Evolutionary conservation across 129 eudicot species (phyloP), one percentile per base, ranked within the genome.

Genomic region (Dittrichia graveolens): DNA sequence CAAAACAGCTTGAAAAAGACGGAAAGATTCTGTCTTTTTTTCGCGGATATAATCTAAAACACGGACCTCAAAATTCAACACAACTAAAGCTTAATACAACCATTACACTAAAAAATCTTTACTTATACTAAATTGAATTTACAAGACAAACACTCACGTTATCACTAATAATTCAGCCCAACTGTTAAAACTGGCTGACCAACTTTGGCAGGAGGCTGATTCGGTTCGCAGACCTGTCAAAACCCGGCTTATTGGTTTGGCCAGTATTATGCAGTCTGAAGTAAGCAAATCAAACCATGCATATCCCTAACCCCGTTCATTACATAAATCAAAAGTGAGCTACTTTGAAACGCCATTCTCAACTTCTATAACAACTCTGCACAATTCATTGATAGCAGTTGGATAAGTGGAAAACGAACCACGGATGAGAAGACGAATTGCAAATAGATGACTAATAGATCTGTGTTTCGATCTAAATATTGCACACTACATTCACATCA

Each of bases 401-500:
- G 6, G 65, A 41, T 40, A 69, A 38, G 3, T 11, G 2, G 31
- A 24, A 24, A 24, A 24, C 31, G 31, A 0, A 53, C 62, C 38
- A 14, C 45, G 35, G 73, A 49, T 2, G 9, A 38, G 39, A 53
- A 46, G 16, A 14, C n/a, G 61, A 38, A 14, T 8, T 69, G 24
- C 40, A 54, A 24, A 64, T 44, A 54, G 39, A 24, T 43, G 11
- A 67, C 48, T 13, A 44, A 56, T 52, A 5, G 18, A 24, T 50
- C 38, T 52, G 74, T 38, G 48, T 52, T 40, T 49, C 9, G 60
- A 69, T 56, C 43, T 55, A 18, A 6, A 55, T 43, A 55, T 16
- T 15, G 49, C 41, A 54, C 31, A 10, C 35, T 61, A 73, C 71
- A 53, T 63, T 40, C 11, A 49, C 76, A 69, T 16, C n/a, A 18